A percentile compares a stretch with the other conserved stretches of the same genome.
Evolutionary conservation across 352 stramenopile species (phyloP).

Genomic region (Plasmopara muralis): DNA sequence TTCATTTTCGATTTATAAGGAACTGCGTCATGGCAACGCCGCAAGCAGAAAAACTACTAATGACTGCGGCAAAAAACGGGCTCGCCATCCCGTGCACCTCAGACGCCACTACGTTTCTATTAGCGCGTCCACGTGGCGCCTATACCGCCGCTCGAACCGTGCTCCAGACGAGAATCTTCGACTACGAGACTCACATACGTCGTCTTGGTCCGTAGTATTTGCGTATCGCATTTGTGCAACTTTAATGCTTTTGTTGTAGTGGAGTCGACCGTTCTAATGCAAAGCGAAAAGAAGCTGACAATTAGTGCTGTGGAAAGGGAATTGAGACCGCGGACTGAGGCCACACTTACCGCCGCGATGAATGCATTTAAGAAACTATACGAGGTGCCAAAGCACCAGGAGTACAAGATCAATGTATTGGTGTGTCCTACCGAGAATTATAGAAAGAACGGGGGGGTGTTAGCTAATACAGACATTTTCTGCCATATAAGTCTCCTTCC

Average conservation of each 20-base stretch:
- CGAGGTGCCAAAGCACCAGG: conserved; percentile 34
- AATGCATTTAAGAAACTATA: conserved; percentile 42
- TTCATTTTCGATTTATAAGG: too few species aligned
- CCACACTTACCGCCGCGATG: conserved; percentile 68
- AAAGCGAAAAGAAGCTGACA: conserved; percentile 20
- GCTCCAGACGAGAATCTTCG: conserved; percentile 66
- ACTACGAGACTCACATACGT: conserved; percentile 71
- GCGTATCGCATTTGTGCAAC: not conserved
- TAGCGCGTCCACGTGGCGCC: conserved; percentile 54
- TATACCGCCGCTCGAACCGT: conserved; percentile 74
- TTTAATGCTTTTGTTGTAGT: conserved; percentile 23
- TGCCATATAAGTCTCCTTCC: conserved; percentile 72
- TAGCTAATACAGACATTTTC: conserved; percentile 46
- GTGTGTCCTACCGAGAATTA: conserved; percentile 37
- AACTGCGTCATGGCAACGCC: conserved; percentile 3
- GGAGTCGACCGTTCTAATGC: conserved; percentile 66
- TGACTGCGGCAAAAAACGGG: conserved; percentile 74
- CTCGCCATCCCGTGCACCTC: conserved; percentile 48
- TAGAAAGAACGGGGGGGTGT: conserved; percentile 6
- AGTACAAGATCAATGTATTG: conserved; percentile 83
- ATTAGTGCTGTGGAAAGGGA: conserved; percentile 30
- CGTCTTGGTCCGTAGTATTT: conserved; percentile 44
- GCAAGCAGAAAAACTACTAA: conserved; percentile 24
- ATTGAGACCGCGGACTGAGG: conserved; percentile 49
- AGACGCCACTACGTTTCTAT: conserved; percentile 61